Percentiles rank a stretch among this genome's conserved stretches.
phyloP scores from a whole-genome alignment of 768 basidiomycete genomes.

The Phylloporus scabripes region DNA sequence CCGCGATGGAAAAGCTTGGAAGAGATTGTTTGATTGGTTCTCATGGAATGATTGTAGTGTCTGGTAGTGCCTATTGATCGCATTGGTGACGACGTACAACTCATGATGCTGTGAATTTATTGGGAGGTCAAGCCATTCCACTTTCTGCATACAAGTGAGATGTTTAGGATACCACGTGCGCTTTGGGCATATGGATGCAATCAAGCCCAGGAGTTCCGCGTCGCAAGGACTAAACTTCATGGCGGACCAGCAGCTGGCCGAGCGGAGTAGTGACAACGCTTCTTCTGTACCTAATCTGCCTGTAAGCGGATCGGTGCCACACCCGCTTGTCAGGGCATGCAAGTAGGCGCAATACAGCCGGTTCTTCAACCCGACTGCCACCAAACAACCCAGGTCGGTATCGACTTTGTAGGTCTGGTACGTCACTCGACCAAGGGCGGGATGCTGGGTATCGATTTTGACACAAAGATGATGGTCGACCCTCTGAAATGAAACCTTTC shows the following conservation, averaged over 20 bases:
- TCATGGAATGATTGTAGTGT: slow-evolving; percentile 8
- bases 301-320: slow-evolving; percentile 40
- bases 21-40: neutral
- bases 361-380: slow-evolving; percentile 19
- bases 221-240: slow-evolving; percentile 28
- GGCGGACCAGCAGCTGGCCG: slow-evolving; percentile 36
- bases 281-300: slow-evolving; percentile 40
- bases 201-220: slow-evolving; percentile 26
- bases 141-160: slow-evolving; percentile 37
- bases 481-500: slow-evolving; percentile 9
- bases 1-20: neutral
- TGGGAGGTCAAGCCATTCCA: slow-evolving; percentile 26
- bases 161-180: slow-evolving; percentile 7
- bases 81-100: slow-evolving; percentile 18
- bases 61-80: slow-evolving; percentile 24
- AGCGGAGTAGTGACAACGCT: slow-evolving; percentile 35
- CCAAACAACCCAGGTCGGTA: slow-evolving; percentile 26
- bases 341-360: slow-evolving; percentile 37
- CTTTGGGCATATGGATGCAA: slow-evolving; percentile 30
- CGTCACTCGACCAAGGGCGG: neutral
- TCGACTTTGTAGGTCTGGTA: slow-evolving; percentile 31
- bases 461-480: slow-evolving; percentile 10
- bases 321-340: slow-evolving; percentile 39
- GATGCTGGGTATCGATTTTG: neutral
- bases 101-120: slow-evolving; percentile 26